Evolutionary conservation across 2,329 filamentous ascomycete genomes (phyloP).

Genomic region (Fusarium secorum): DNA sequence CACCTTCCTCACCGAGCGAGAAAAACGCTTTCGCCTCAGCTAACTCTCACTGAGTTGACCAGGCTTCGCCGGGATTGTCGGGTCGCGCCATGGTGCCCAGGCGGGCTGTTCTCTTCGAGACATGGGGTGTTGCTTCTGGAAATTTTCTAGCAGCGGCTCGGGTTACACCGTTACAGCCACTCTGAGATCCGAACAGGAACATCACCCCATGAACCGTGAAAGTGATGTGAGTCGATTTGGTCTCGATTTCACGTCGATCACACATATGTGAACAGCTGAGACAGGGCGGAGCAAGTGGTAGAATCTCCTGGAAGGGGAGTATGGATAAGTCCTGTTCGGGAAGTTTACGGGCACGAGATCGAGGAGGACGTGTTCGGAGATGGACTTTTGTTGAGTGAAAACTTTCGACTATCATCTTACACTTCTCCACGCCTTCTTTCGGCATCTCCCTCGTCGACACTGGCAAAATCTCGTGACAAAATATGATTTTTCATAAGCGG

Average conservation of each 20-base stretch:
- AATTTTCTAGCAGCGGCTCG: slow-evolving; percentile 40
- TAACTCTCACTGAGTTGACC: slow-evolving; percentile 27
- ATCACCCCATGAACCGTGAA: slow-evolving; percentile 32
- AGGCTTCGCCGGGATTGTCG: slow-evolving; percentile 15
- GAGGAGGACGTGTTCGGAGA: not conserved
- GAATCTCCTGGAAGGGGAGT: not conserved
- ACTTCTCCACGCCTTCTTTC: slow-evolving; percentile 4
- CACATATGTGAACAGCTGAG: not conserved
- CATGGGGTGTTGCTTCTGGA: slow-evolving; percentile 36
- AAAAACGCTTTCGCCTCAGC: slow-evolving; percentile 35
- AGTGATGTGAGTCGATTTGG: slow-evolving; percentile 1
- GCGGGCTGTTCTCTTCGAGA: not conserved
- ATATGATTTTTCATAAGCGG: not conserved
- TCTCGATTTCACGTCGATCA: slow-evolving; percentile 1
- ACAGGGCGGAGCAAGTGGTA: not conserved
- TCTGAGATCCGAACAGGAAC: slow-evolving; percentile 31
- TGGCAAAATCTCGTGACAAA: not conserved
- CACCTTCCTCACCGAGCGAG: slow-evolving; percentile 8
- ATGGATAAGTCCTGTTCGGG: not conserved
- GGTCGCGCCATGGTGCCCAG: slow-evolving; percentile 4
- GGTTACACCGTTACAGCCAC: slow-evolving; percentile 8
- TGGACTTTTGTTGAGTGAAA: not conserved
- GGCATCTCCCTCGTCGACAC: not conserved
- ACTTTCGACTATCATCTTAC: not conserved
- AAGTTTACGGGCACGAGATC: not conserved